Conservation (phyloP, 768 basidiomycete genomes). For the Tulasnella sp. region DNA sequence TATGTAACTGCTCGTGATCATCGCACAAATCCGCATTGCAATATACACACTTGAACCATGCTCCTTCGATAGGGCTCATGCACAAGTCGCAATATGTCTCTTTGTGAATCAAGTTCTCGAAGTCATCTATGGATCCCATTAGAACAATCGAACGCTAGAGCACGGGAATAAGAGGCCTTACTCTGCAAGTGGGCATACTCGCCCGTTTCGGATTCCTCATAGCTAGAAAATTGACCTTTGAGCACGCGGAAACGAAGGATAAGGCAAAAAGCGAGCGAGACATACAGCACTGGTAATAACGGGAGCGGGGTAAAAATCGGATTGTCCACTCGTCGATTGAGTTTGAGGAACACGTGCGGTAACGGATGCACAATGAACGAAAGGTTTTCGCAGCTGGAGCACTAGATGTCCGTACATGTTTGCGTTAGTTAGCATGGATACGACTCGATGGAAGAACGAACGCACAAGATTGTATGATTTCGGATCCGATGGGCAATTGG, state of each 20-base stretch:
- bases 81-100: constrained; percentile 79
- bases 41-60: constrained; percentile 85
- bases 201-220: constrained; percentile 6
- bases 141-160: background rate
- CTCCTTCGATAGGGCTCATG: constrained; percentile 65
- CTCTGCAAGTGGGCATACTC: background rate
- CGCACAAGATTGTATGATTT: constrained; percentile 60
- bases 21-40: constrained; percentile 81
- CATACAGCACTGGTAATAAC: constrained; percentile 58
- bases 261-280: background rate
- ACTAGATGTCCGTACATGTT: constrained; percentile 35
- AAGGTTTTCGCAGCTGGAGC: constrained; percentile 59
- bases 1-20: constrained; percentile 68
- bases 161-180: background rate
- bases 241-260: background rate
- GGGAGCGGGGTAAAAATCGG: constrained; percentile 42
- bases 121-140: constrained; percentile 39
- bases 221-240: constrained; percentile 5
- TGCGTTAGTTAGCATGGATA: background rate
- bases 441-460: constrained; percentile 10
- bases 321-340: constrained; percentile 63
- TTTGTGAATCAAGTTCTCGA: constrained; percentile 44
- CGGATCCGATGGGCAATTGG: constrained; percentile 69
- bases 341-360: constrained; percentile 76
- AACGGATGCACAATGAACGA: constrained; percentile 76